phyloP scores from a whole-genome alignment of 208 protist species.

The Leishmania tarentolae region DNA sequence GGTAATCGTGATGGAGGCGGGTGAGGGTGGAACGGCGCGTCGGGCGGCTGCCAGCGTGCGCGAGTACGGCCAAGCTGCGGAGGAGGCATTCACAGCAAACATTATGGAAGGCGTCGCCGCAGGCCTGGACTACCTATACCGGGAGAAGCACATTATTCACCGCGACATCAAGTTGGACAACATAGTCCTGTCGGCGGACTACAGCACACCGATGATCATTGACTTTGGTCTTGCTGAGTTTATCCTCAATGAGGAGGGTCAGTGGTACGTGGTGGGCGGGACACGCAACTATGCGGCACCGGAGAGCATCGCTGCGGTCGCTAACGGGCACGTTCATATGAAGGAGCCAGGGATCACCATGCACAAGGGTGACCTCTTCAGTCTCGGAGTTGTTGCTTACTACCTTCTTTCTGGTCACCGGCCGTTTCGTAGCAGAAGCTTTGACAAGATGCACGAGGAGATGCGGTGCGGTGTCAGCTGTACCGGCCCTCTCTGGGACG shows the following conservation, averaged over 20 bases:
- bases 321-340: slow-evolving; percentile 29
- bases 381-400: slow-evolving; percentile 76
- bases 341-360: slow-evolving; percentile 47
- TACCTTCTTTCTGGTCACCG: slow-evolving; percentile 48
- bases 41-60: slow-evolving; percentile 48
- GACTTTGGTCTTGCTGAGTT: slow-evolving; percentile 87
- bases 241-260: slow-evolving; percentile 21
- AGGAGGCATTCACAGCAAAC: slow-evolving; percentile 62
- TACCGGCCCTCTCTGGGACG: slow-evolving; percentile 45
- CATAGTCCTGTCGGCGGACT: slow-evolving; percentile 78
- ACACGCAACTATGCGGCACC: slow-evolving; percentile 73
- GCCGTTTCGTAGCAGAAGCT: slow-evolving; percentile 39
- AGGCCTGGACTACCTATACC: slow-evolving; percentile 76
- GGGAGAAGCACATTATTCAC: slow-evolving; percentile 62
- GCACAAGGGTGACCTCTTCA: slow-evolving; percentile 74
- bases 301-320: slow-evolving; percentile 62
- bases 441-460: slow-evolving; percentile 43
- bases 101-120: slow-evolving; percentile 59
- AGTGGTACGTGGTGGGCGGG: slow-evolving; percentile 42
- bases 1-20: slow-evolving; percentile 76
- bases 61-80: slow-evolving; percentile 33
- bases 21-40: slow-evolving; percentile 65
- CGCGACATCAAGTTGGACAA: slow-evolving; percentile 90
- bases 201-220: slow-evolving; percentile 68
- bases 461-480: slow-evolving; percentile 47